Percentiles rank a stretch among this genome's conserved stretches.
phyloP scores from a whole-genome alignment of 73 alveolate genomes.

The Paramecium sonneborni region DNA sequence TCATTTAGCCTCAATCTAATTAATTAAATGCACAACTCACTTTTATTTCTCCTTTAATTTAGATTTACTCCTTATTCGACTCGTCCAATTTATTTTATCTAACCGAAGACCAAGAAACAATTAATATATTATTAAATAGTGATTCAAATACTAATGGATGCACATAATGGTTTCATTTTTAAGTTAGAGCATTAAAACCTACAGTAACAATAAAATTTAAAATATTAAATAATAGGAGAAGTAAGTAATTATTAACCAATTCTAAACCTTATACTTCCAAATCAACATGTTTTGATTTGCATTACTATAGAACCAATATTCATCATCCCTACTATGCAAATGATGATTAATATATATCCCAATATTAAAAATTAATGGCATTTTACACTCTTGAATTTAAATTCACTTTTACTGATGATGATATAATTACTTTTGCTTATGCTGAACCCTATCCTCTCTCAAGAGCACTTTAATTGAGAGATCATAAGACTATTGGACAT shows the following conservation, averaged over 20 bases:
- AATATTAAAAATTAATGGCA: background rate
- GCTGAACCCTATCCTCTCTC: slow-evolving; percentile 1
- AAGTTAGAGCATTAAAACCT: slow-evolving; percentile 18
- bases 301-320: slow-evolving; percentile 24
- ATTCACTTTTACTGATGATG: background rate
- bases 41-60: background rate
- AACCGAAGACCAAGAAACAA: background rate
- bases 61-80: background rate
- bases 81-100: background rate
- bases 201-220: background rate
- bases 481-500: background rate
- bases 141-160: slow-evolving; percentile 67
- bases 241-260: background rate
- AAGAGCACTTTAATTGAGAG: background rate
- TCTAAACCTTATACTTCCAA: background rate
- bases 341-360: background rate
- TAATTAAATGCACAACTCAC: background rate
- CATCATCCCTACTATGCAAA: slow-evolving; percentile 28
- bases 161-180: slow-evolving; percentile 64
- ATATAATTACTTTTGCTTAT: background rate
- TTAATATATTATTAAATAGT: slow-evolving; percentile 1
- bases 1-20: background rate
- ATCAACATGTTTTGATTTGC: background rate
- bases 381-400: slow-evolving; percentile 5
- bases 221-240: background rate